Evolutionary conservation across 2,329 filamentous ascomycete genomes (phyloP).

Genomic region (Penicillium sp.): DNA sequence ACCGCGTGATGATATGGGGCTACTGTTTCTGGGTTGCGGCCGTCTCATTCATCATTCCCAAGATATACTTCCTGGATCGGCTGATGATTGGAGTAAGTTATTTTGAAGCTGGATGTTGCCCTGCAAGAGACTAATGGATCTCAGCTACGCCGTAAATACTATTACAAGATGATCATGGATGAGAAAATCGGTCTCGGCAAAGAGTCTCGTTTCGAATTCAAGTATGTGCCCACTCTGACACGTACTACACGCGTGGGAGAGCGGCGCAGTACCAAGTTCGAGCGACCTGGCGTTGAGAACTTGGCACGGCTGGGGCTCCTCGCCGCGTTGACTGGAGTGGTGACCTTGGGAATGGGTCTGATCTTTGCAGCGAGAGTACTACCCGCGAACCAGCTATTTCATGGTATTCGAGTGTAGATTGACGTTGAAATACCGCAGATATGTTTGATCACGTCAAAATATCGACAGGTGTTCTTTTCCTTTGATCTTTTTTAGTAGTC

Average conservation of each 20-base stretch:
- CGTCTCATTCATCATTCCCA: constrained; percentile 47
- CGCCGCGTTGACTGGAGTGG: constrained; percentile 15
- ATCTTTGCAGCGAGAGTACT: constrained; percentile 14
- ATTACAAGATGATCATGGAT: constrained; percentile 62
- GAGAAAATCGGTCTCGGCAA: constrained; percentile 63
- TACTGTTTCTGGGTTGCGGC: constrained; percentile 67
- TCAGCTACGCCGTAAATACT: constrained; percentile 48
- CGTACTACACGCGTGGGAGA: constrained; percentile 29
- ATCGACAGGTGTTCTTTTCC: not conserved
- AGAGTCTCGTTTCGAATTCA: constrained; percentile 66
- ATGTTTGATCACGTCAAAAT: not conserved
- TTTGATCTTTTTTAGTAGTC: not conserved
- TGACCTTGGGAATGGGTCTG: constrained; percentile 11
- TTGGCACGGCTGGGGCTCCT: constrained; percentile 28
- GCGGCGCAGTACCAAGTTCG: constrained; percentile 20
- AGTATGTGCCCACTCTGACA: constrained; percentile 49
- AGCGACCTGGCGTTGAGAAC: constrained; percentile 26
- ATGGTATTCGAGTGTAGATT: constrained; percentile 3
- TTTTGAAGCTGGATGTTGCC: not conserved
- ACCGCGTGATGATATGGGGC: constrained; percentile 59
- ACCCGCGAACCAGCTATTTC: constrained; percentile 8
- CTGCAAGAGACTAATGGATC: no score
- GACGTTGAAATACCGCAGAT: no score
- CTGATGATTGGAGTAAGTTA: constrained; percentile 51
- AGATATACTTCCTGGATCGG: constrained; percentile 49